Evolutionary conservation across 441 rosid species (phyloP).

Genomic region (Euphorbia celastroides): DNA sequence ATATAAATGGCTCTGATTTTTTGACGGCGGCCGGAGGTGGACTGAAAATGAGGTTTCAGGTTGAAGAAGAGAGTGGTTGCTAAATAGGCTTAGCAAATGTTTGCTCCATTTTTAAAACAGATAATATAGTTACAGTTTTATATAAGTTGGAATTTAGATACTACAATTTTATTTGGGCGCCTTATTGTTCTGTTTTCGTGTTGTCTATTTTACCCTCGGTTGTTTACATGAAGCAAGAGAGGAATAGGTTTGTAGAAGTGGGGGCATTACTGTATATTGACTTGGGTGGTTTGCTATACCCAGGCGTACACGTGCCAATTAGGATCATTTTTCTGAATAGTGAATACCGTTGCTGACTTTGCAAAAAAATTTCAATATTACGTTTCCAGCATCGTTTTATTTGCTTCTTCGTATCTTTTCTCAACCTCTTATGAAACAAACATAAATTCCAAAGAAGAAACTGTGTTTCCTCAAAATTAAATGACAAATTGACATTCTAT

Average conservation of each 20-base stretch:
- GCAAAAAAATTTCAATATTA: too few relatives aligned
- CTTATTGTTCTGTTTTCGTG: not conserved
- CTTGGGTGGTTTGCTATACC: not conserved
- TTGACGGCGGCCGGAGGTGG: slow-evolving; percentile 1
- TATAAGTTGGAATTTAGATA: slow-evolving; percentile 8
- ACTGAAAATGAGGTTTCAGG: slow-evolving; percentile 10
- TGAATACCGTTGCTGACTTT: too few relatives aligned
- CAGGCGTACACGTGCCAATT: not conserved
- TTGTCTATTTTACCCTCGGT: slow-evolving; percentile 5
- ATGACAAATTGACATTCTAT: too few relatives aligned
- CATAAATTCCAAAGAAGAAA: too few relatives aligned
- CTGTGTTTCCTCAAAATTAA: too few relatives aligned
- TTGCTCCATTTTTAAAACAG: slow-evolving; percentile 19
- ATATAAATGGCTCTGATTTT: slow-evolving; percentile 8
- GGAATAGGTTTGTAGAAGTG: slow-evolving; percentile 3
- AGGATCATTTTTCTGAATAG: too few relatives aligned
- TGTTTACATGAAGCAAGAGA: not conserved
- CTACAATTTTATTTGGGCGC: slow-evolving; percentile 6
- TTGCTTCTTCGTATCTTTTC: too few relatives aligned
- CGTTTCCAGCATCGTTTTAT: too few relatives aligned
- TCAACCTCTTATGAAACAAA: too few relatives aligned
- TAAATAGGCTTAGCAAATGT: not conserved
- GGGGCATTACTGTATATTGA: slow-evolving; percentile 3
- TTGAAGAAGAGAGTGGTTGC: slow-evolving; percentile 12
- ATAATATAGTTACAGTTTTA: not conserved